phyloP scores from a whole-genome alignment of 2,329 filamentous ascomycete genomes.

The Gaeumannomyces sp. region DNA sequence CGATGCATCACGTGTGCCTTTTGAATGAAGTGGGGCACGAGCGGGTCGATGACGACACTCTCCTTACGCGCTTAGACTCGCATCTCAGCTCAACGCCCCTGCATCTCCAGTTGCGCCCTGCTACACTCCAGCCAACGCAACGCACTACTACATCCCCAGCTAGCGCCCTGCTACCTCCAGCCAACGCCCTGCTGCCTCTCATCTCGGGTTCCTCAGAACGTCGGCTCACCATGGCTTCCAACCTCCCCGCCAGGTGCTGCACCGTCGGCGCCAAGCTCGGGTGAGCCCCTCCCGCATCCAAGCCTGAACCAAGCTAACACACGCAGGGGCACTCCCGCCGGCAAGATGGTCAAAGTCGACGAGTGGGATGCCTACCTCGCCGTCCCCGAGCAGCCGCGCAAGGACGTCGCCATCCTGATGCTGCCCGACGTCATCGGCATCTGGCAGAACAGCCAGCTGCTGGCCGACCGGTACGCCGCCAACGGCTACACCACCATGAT shows the following conservation, averaged over 20 bases:
- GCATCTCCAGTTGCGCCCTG: too few species aligned
- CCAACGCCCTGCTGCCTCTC: too few species aligned
- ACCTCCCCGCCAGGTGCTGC: conserved; percentile 47
- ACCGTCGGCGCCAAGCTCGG: conserved; percentile 45
- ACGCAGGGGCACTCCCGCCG: conserved; percentile 40
- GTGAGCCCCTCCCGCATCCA: conserved; percentile 38
- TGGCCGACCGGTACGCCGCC: conserved; percentile 69
- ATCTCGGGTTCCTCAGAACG: too few species aligned
- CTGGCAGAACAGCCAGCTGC: conserved; percentile 55
- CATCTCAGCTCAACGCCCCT: too few species aligned
- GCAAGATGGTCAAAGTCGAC: conserved; percentile 38
- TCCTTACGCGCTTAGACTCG: too few species aligned
- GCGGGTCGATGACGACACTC: too few species aligned
- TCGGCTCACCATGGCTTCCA: conserved; percentile 46
- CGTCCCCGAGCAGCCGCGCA: conserved; percentile 33
- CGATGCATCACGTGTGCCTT: too few species aligned
- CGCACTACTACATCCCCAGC: too few species aligned
- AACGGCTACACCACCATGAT: conserved; percentile 66
- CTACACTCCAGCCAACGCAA: too few species aligned
- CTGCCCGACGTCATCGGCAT: conserved; percentile 45
- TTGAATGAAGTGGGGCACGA: too few species aligned
- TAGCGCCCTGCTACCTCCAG: too few species aligned
- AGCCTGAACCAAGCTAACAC: conserved; percentile 10
- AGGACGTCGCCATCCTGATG: conserved; percentile 38
- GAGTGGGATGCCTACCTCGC: conserved; percentile 46